A percentile compares a stretch with the other conserved stretches of the same genome.
These are phyloP conservation scores for Scenedesmus sp. DNA, from an alignment of 163 green algal genomes.

Conservation along the genomic window DNA sequence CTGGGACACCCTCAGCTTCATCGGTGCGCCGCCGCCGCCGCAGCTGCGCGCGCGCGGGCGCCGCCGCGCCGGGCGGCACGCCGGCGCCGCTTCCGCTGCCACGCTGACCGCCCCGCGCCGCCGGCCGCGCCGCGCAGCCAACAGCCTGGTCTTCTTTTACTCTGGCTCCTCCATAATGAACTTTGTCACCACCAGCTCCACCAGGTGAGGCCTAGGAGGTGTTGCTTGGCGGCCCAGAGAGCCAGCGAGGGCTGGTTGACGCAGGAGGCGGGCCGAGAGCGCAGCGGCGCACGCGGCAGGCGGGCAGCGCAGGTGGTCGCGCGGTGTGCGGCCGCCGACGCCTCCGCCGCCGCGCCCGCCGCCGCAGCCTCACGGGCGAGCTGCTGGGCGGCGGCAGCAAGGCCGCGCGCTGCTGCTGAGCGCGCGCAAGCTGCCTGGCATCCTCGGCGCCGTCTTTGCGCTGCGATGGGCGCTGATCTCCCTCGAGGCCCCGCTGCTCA, in stretches of 20 bases:
- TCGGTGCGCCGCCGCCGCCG: too few relatives aligned
- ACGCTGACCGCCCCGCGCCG: too few relatives aligned
- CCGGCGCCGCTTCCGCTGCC: too few relatives aligned
- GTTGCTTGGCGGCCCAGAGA: too few relatives aligned
- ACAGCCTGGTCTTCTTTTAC: slow-evolving; percentile 94
- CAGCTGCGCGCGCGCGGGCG: too few relatives aligned
- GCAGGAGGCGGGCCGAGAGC: too few relatives aligned
- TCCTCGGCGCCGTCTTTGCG: slow-evolving; percentile 22
- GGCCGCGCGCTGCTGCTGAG: background rate
- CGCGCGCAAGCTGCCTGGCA: slow-evolving; percentile 5
- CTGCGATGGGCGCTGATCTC: slow-evolving; percentile 22
- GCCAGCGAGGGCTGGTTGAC: too few relatives aligned
- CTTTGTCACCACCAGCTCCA: slow-evolving; percentile 63
- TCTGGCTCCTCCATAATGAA: slow-evolving; percentile 81
- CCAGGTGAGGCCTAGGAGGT: slow-evolving; percentile 51
- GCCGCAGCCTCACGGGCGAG: slow-evolving; percentile 1
- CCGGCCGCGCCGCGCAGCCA: too few relatives aligned
- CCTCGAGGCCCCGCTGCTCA: slow-evolving; percentile 13
- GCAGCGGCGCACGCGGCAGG: too few relatives aligned
- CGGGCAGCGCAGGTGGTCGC: too few relatives aligned
- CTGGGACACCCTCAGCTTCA: slow-evolving; percentile 82
- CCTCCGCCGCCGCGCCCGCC: background rate
- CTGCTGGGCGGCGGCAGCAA: background rate
- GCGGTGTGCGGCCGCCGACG: background rate
- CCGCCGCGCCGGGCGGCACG: too few relatives aligned